Conservation (phyloP, 129 eudicot species). For the Daucus carota region DNA sequence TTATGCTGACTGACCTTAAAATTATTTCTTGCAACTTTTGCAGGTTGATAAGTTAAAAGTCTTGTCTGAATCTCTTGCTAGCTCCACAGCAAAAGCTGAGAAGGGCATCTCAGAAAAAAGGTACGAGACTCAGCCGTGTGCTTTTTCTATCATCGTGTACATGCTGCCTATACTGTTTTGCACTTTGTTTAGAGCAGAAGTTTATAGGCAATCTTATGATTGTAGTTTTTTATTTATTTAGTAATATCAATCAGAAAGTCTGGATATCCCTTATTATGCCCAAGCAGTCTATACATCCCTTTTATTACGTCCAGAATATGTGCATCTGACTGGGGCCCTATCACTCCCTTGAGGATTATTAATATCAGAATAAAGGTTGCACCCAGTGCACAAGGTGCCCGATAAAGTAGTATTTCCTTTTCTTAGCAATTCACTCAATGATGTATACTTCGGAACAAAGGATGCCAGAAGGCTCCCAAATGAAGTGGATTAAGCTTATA, state of each 20-base stretch:
- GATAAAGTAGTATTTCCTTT: not conserved
- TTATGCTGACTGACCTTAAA: conserved; percentile 16
- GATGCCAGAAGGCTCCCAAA: not conserved
- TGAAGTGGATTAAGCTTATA: not conserved
- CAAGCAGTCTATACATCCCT: not conserved
- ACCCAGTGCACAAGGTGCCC: not conserved
- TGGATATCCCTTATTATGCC: not conserved
- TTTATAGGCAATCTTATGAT: not conserved
- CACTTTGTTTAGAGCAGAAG: not conserved
- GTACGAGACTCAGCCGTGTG: conserved; percentile 21
- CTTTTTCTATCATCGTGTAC: not conserved
- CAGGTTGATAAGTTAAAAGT: conserved; percentile 97
- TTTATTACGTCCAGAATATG: not conserved
- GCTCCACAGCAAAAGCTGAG: conserved; percentile 71
- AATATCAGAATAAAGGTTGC: not conserved
- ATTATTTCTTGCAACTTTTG: not conserved
- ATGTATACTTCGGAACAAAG: not conserved
- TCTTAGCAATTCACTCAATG: not conserved
- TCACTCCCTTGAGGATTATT: not conserved
- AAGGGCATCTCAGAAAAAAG: conserved; percentile 87
- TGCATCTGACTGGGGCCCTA: not conserved
- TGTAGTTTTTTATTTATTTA: not conserved
- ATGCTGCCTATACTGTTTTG: not conserved
- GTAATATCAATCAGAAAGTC: not conserved
- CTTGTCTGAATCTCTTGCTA: conserved; percentile 78